Evolutionary conservation across 495 filamentous ascomycete genomes (phyloP).

Genomic region (Xylaria cubensis): DNA sequence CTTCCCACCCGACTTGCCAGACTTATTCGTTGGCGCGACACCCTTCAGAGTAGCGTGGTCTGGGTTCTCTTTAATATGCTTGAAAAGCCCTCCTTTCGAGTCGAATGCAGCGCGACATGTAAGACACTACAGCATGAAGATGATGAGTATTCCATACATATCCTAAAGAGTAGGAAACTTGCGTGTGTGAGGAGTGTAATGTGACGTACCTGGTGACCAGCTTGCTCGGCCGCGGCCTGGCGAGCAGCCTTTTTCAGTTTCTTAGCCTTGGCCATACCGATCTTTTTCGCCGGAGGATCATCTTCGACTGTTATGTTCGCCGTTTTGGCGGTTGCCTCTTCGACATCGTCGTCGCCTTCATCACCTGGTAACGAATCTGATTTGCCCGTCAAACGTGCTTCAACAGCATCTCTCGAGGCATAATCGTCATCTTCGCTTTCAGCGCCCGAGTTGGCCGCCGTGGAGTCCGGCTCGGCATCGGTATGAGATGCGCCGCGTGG

Average conservation of each 20-base stretch:
- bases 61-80: slow-evolving; percentile 68
- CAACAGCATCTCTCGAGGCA: slow-evolving; percentile 48
- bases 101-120: slow-evolving; percentile 67
- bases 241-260: slow-evolving; percentile 80
- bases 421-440: slow-evolving; percentile 51
- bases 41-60: slow-evolving; percentile 62
- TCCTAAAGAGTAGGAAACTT: neutral
- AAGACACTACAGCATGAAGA: slow-evolving; percentile 57
- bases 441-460: slow-evolving; percentile 21
- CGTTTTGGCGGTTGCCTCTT: slow-evolving; percentile 14
- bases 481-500: slow-evolving; percentile 16
- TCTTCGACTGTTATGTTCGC: slow-evolving; percentile 29
- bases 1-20: slow-evolving; percentile 42
- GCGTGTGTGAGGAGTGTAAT: neutral
- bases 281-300: slow-evolving; percentile 50
- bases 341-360: slow-evolving; percentile 14
- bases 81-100: slow-evolving; percentile 73
- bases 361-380: neutral
- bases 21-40: slow-evolving; percentile 33
- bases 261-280: slow-evolving; percentile 90
- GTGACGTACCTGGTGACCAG: slow-evolving; percentile 45
- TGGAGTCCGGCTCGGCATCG: slow-evolving; percentile 17
- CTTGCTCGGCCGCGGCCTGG: slow-evolving; percentile 50
- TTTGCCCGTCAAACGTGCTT: slow-evolving; percentile 42
- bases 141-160: neutral